Evolutionary conservation across 257 asterid genomes (phyloP), one percentile per base, ranked within the genome.

Genomic region (Jacaranda copaia): DNA sequence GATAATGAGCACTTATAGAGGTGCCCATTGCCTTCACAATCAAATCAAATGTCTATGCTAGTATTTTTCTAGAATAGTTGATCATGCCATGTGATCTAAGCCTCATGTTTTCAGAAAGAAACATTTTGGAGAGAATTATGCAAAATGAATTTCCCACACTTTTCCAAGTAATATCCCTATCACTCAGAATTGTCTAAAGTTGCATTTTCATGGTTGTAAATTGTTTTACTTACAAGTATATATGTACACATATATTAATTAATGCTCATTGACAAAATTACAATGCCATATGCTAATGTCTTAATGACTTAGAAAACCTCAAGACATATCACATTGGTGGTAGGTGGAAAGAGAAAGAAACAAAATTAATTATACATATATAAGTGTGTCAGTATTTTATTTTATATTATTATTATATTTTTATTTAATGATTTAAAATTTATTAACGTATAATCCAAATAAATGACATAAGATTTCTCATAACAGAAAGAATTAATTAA

Each of bases 241-340:
- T 15, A 43, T 20, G 66, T 39, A 14, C 6, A 19, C 55, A 52
- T 32, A 49, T 51, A 51, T 13, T 48, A 66, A 25, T 73, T 36
- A 73, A 73, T 67, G 76, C 2, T 5, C 8, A 61, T 68, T 40
- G 74, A 69, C 63, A 74, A 60, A 40, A 53, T 40, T 68, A 74
- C 80, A 80, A 59, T 5, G 35, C 43, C 84, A 80, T 68, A 8
- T 52, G 67, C 74, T 25, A 12, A 13, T 80, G 84, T 80, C 77
- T 61, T 60, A 8, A 51, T 40, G 61, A 74, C 61, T 19, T 59
- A 4, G 39, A 73, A 46, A 68, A 51, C 32, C 10, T 69, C 40
- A 71, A 65, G 84, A 80, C 84, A 68, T 70, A 62, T 43, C 80
- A 75, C 43, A 73, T 80, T 80, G 61, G 57, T 51, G 65, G 80